Conservation (phyloP, 1,139 yeast genomes). For the Eremothecium sinecaudum region DNA sequence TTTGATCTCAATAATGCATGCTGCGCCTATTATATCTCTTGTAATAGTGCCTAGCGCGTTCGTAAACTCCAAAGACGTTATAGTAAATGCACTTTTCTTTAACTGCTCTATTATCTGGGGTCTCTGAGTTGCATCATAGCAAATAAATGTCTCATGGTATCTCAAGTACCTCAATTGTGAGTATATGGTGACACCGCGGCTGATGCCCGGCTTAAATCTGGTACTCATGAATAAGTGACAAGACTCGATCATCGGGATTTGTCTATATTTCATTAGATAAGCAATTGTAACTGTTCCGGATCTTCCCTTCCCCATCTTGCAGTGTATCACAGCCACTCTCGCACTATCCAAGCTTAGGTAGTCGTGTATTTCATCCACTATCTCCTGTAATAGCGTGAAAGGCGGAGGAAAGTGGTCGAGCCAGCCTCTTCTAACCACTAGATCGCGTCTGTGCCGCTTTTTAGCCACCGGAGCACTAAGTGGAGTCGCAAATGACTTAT, state of each 20-base stretch:
- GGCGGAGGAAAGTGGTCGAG: conserved; percentile 78
- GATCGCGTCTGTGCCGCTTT: neutral
- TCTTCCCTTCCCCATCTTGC: conserved; percentile 88
- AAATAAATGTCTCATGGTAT: conserved; percentile 43
- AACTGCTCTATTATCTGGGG: conserved; percentile 9
- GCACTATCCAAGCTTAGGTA: conserved; percentile 32
- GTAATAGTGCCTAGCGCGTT: conserved; percentile 14
- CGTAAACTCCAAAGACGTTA: conserved; percentile 14
- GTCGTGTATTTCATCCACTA: conserved; percentile 40
- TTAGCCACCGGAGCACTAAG: neutral
- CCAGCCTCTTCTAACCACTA: conserved; percentile 31
- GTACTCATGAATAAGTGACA: conserved; percentile 42
- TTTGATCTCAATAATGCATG: conserved; percentile 16
- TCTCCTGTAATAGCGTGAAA: conserved; percentile 38
- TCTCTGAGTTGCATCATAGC: conserved; percentile 12
- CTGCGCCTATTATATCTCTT: conserved; percentile 9
- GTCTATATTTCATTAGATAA: conserved; percentile 46
- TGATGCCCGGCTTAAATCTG: conserved; percentile 51
- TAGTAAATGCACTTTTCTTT: conserved; percentile 11
- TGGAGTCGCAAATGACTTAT: neutral
- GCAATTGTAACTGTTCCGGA: conserved; percentile 74
- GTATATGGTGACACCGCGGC: conserved; percentile 60
- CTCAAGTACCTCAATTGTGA: conserved; percentile 61
- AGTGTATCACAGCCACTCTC: conserved; percentile 66
- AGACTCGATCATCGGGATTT: conserved; percentile 38